Evolutionary conservation across 805 yeast species (phyloP), one percentile per base, ranked within the genome.

Genomic region (Wickerhamomyces silvicola): DNA sequence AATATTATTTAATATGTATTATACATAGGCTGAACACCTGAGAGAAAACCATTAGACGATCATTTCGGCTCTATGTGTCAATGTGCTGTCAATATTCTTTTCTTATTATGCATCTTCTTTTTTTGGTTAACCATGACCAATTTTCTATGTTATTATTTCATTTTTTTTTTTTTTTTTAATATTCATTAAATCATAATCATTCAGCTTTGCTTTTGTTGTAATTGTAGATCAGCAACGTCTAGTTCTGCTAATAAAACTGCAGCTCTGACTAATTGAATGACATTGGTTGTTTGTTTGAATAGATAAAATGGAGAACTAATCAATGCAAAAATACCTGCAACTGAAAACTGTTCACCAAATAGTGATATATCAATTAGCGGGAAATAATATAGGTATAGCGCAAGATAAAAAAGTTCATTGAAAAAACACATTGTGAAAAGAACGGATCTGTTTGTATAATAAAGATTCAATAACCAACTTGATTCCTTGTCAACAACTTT

Each of bases 351-450:
- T 7, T 52, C 28, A n/a, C 43, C 60, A 45, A 34, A 48, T 35
- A 46, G 30, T 4, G 50, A 50, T 46, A 42, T 60, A 54, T 33
- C 37, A 22, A 32, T 36, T 18, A 54, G 22, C 16, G 54, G 56
- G 56, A 84, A 87, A 41, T 80, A 72, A 54, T 72, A 75, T 55
- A 90, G 67, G 57, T 92, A 92, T 30, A 88, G 56, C 2, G 95
- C 95, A 54, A 88, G 82, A 55, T 84, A 94, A 57, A 92, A 94
- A 32, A 86, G 59, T 64, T 92, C 99, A 60, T 92, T 92, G 41
- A 88, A 82, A 17, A 92, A 85, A 60, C 99, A 92, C 41, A 92
- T 88, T 15, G 78, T 59, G 61, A 92, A 92, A 41, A 92, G 67
- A 13, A 92, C 94, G 12, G 56, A 73, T 50, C 86, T 75, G 65